Conservation (phyloP, 331 rosid species). For the Pyracantha coccinea region DNA sequence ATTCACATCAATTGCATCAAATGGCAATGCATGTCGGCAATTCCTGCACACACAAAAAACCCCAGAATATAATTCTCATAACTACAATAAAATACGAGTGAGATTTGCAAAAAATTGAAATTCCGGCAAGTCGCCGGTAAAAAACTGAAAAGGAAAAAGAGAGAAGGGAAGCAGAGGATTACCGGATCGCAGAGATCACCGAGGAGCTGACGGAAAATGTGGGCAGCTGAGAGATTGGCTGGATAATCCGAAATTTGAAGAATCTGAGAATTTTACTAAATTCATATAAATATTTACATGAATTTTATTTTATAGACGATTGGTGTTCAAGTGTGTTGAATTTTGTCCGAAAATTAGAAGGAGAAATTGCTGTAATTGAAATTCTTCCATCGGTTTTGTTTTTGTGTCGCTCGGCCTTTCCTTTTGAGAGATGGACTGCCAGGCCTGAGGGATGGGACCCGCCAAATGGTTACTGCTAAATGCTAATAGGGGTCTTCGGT, state of each 20-base stretch:
- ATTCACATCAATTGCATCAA: neutral
- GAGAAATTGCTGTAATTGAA: neutral
- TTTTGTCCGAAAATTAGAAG: constrained; percentile 1
- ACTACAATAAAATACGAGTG: neutral
- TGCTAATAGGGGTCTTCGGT: neutral
- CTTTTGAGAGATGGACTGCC: constrained; percentile 3
- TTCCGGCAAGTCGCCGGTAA: neutral
- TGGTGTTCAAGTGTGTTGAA: neutral
- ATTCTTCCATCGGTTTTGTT: neutral
- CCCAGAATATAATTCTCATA: neutral
- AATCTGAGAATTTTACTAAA: neutral
- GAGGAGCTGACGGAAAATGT: constrained; percentile 15
- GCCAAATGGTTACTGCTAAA: neutral
- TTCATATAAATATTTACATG: neutral
- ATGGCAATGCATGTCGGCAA: neutral
- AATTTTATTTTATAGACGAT: neutral
- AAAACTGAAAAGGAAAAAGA: neutral
- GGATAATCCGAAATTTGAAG: constrained; percentile 18
- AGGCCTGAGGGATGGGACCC: neutral
- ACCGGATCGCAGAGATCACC: constrained; percentile 36
- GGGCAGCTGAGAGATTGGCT: constrained; percentile 9
- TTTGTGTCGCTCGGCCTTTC: neutral
- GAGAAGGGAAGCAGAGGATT: constrained; percentile 9
- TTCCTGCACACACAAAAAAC: neutral
- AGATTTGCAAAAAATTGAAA: neutral